Conservation (phyloP, 768 basidiomycete species). For the Naganishia onofrii region DNA sequence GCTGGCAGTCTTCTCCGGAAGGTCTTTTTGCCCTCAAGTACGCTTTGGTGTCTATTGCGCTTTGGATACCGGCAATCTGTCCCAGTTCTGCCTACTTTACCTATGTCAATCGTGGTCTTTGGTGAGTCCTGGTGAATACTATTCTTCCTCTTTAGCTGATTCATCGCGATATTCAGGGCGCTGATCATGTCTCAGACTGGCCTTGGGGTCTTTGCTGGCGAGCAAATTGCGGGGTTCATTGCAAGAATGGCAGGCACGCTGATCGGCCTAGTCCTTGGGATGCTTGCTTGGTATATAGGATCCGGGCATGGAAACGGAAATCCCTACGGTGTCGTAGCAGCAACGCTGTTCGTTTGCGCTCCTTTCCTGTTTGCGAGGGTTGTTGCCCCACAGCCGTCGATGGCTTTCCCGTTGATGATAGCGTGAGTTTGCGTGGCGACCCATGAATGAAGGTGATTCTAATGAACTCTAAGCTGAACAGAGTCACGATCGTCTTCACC, state of each 20-base stretch:
- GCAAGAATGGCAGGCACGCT: conserved; percentile 58
- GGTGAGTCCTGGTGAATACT: neutral
- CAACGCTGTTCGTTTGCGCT: conserved; percentile 57
- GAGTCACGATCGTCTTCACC: conserved; percentile 57
- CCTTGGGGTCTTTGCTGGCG: conserved; percentile 60
- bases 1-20: conserved; percentile 56
- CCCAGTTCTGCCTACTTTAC: conserved; percentile 54
- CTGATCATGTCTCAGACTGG: conserved; percentile 65
- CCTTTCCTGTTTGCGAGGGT: conserved; percentile 59
- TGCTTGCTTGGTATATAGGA: conserved; percentile 60
- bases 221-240: conserved; percentile 59
- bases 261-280: conserved; percentile 54
- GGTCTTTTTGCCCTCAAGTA: conserved; percentile 60
- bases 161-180: conserved; percentile 40
- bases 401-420: conserved; percentile 47
- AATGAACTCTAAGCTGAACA: neutral
- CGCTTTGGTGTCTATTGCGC: conserved; percentile 56
- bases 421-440: conserved; percentile 48
- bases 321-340: conserved; percentile 56
- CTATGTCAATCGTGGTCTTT: conserved; percentile 39
- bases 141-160: neutral
- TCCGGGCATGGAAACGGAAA: conserved; percentile 33
- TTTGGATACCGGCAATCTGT: conserved; percentile 60
- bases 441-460: neutral
- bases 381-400: conserved; percentile 52